Base-by-base conservation (phyloP, 2,329 filamentous ascomycete species). In the Alternaria sp. region DNA sequence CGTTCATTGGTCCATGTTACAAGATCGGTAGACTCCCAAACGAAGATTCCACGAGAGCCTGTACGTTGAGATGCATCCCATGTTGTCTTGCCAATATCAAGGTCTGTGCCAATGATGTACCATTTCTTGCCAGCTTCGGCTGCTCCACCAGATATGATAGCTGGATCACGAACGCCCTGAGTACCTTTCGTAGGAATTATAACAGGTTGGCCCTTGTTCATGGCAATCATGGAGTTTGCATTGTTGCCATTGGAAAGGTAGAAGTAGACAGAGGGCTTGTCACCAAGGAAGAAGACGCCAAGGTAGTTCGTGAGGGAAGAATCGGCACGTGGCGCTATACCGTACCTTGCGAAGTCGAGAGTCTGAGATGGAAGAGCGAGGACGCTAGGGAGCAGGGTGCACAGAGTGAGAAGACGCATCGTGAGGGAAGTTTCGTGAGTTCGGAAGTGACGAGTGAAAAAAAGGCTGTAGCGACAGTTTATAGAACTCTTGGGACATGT, bases 21-120 rank as follows among this genome's bases (percentile, higher is more conserved):
- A 4, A 87, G 72, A 54, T 87, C 83, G 0, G 79, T 83, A 63
- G 79, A 84, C 66, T 86, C 84, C 85, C 85, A 87, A 11, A 87
- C 80, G 50, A 85, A 84, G 56, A 87, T 86, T 5, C 82, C 80
- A 27, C 80, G 79, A 0, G 82, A 84, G 0, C 85, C 85, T 1
- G 79, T 84, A 25, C 85, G 79, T 65, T 86, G 82, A 1, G 85
- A 76, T 3, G 81, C 82, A 60, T 85, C 82, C 85, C 85, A 87
- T 10, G 69, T 83, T 6, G 83, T 86, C 81, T 84, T 69, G 3
- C 46, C 82, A 25, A 86, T 86, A 57, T 87, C 73, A 11, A 87
- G 71, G 65, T 87, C 85, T 0, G 84, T 86, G 2, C 84, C 84
- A 49, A 86, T 79, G 49, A 86, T 85, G 62, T 85, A 86, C 83